Evolutionary conservation across 2,329 filamentous ascomycete species (phyloP).

Genomic region (Pezicula neosporulosa): DNA sequence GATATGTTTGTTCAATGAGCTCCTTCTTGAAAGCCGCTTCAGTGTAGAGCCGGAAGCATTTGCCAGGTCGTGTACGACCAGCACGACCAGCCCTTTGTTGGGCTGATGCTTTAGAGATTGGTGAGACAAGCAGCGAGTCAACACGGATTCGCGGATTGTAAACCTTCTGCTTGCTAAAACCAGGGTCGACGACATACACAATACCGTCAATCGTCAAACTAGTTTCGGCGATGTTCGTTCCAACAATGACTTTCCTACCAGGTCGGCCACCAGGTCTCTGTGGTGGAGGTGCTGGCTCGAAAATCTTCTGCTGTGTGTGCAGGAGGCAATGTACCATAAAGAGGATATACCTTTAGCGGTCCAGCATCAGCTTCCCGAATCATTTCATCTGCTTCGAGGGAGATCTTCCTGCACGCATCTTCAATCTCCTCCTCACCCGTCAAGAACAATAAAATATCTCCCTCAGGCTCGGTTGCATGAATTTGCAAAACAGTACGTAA

Average conservation of each 20-base stretch:
- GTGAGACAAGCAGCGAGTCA: conserved; percentile 94
- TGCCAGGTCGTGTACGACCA: conserved; percentile 95
- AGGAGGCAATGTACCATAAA: conserved; percentile 91
- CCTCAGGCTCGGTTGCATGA: conserved; percentile 86
- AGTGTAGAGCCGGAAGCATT: conserved; percentile 96
- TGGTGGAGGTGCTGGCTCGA: conserved; percentile 79
- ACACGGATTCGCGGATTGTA: conserved; percentile 97
- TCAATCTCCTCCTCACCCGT: conserved; percentile 99
- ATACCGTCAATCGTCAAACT: conserved; percentile 98
- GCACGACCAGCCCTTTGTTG: conserved; percentile 98
- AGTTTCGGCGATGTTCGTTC: conserved; percentile 98
- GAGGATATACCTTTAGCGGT: conserved; percentile 83
- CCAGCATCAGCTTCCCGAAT: conserved; percentile 87
- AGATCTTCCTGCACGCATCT: conserved; percentile 90
- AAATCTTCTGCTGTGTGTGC: conserved; percentile 93
- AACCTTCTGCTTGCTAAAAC: conserved; percentile 99
- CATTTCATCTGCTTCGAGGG: conserved; percentile 87
- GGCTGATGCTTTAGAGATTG: conserved; percentile 95
- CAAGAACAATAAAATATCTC: conserved; percentile 90
- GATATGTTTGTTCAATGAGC: conserved; percentile 94
- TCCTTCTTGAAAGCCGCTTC: conserved; percentile 97
- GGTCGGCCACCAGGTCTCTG: conserved; percentile 73
- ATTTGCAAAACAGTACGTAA: conserved; percentile 95
- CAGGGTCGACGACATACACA: conserved; percentile 98
- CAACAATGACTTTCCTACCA: conserved; percentile 90